phyloP scores from a whole-genome alignment of 805 yeast species.

The Wickerhamiella siamensis region DNA sequence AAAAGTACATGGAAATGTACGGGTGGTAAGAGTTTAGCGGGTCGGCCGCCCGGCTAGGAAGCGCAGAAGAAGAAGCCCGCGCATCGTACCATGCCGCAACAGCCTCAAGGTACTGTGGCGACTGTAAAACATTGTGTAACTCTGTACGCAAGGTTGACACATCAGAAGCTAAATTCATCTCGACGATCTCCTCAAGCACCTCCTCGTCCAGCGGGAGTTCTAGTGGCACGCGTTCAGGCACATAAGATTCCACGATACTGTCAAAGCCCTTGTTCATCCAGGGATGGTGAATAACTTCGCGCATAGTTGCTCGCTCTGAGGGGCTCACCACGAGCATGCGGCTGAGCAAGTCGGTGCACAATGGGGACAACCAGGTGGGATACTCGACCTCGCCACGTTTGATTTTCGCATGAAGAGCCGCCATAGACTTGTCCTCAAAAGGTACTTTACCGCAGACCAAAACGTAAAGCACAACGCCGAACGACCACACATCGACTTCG shows the following conservation, averaged over 20 bases:
- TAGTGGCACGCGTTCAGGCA: constrained; percentile 71
- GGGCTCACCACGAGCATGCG: constrained; percentile 92
- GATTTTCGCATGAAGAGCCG: constrained; percentile 83
- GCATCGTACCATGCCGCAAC: constrained; percentile 42
- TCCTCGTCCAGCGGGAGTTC: constrained; percentile 49
- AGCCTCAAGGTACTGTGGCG: constrained; percentile 52
- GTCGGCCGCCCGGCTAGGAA: constrained; percentile 32
- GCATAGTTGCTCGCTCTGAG: constrained; percentile 56
- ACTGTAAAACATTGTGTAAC: constrained; percentile 41
- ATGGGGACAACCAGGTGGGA: constrained; percentile 65
- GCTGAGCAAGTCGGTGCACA: constrained; percentile 64
- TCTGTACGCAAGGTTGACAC: constrained; percentile 38
- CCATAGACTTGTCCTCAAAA: constrained; percentile 87
- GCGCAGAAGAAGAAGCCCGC: constrained; percentile 6
- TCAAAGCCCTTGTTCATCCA: constrained; percentile 92
- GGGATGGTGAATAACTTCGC: constrained; percentile 73
- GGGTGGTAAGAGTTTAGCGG: constrained; percentile 88
- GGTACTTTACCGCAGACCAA: constrained; percentile 97
- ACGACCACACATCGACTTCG: constrained; percentile 96
- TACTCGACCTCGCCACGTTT: constrained; percentile 86
- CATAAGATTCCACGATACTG: constrained; percentile 47
- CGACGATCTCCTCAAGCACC: constrained; percentile 61
- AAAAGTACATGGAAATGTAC: constrained; percentile 65
- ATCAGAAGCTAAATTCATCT: constrained; percentile 63
- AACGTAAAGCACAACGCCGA: constrained; percentile 91